Evolutionary conservation across 208 protist species (phyloP).

Genomic region (Novymonas esmeraldas): DNA sequence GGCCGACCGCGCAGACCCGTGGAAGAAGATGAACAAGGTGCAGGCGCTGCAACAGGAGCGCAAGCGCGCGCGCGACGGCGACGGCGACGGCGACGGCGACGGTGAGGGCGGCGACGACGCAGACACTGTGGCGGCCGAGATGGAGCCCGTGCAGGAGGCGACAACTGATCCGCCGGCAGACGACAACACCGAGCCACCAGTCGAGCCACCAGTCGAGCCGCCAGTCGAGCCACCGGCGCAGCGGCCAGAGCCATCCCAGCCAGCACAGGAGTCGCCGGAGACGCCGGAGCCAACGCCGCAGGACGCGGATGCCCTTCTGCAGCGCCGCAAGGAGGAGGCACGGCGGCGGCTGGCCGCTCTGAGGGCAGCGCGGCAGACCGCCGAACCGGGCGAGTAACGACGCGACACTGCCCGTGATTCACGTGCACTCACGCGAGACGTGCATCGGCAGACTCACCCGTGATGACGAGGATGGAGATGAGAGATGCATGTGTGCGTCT

Average conservation of each 20-base stretch:
- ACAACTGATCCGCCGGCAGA: neutral
- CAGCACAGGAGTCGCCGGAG: neutral
- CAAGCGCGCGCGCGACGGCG: slow-evolving; percentile 26
- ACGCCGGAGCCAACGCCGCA: neutral
- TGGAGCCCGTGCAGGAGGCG: slow-evolving; percentile 11
- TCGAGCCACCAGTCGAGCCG: neutral
- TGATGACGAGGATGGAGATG: no score
- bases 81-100: neutral
- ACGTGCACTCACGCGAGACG: neutral
- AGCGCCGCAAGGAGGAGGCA: slow-evolving; percentile 50
- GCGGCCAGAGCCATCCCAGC: neutral
- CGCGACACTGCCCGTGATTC: neutral
- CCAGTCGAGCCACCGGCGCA: no score
- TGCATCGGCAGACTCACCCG: no score
- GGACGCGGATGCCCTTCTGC: slow-evolving; percentile 31
- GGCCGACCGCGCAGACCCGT: slow-evolving; percentile 17
- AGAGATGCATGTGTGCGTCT: no score
- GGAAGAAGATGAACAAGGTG: slow-evolving; percentile 29
- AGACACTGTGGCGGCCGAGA: neutral
- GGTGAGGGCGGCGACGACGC: neutral
- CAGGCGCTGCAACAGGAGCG: slow-evolving; percentile 18
- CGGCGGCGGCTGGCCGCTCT: slow-evolving; percentile 54
- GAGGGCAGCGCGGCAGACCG: slow-evolving; percentile 34
- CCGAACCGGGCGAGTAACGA: slow-evolving; percentile 6
- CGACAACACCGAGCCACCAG: neutral